phyloP scores from a whole-genome alignment of 228 moss, liverwort and hornwort species.

The Sphagnum fallax region DNA sequence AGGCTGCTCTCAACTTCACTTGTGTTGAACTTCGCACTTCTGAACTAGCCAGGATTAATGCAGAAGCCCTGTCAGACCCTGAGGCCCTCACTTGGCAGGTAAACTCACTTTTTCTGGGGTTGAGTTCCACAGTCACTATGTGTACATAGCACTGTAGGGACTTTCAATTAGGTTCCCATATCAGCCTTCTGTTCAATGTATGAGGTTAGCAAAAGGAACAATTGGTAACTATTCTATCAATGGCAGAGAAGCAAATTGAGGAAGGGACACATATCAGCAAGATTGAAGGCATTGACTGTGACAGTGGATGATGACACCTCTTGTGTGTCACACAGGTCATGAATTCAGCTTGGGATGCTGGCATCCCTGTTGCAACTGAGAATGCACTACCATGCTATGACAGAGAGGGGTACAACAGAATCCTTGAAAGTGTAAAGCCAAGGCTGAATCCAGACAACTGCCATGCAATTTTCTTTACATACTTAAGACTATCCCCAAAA shows the following conservation, averaged over 20 bases:
- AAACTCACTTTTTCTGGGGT: not conserved
- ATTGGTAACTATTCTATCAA: too few species aligned
- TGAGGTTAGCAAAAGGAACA: too few species aligned
- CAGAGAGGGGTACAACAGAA: slow-evolving; percentile 62
- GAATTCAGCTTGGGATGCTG: slow-evolving; percentile 55
- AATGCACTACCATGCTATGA: slow-evolving; percentile 66
- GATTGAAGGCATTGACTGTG: too few species aligned
- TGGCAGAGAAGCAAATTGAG: too few species aligned
- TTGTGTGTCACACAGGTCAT: slow-evolving; percentile 38
- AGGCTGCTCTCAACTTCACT: slow-evolving; percentile 72
- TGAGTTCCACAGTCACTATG: not conserved
- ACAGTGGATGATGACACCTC: too few species aligned
- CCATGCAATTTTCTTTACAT: slow-evolving; percentile 52
- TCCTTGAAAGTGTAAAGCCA: slow-evolving; percentile 56
- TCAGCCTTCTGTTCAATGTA: too few species aligned
- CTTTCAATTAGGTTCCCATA: too few species aligned
- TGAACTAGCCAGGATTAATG: slow-evolving; percentile 21
- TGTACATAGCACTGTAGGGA: not conserved
- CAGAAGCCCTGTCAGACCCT: slow-evolving; percentile 52
- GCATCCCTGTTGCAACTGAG: slow-evolving; percentile 63
- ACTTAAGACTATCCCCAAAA: slow-evolving; percentile 58
- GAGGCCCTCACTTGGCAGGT: slow-evolving; percentile 74
- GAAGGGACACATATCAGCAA: too few species aligned
- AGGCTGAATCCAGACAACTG: slow-evolving; percentile 16
- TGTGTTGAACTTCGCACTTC: slow-evolving; percentile 62